These are phyloP conservation scores for Gyrodon lividus DNA, from an alignment of 768 basidiomycete species.

Conservation along the genomic window DNA sequence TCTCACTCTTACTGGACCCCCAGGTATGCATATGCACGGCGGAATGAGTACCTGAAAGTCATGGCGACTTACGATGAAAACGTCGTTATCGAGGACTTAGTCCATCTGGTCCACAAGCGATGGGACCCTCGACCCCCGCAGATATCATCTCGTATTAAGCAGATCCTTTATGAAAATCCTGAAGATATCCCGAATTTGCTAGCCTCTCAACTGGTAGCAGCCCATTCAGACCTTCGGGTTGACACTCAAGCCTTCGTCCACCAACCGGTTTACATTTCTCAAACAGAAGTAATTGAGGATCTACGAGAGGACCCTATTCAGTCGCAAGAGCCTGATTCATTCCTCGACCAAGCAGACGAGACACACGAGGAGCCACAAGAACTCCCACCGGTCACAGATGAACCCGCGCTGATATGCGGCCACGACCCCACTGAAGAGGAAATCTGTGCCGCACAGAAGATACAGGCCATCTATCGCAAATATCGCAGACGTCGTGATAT, in stretches of 20 bases:
- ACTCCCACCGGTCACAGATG: slow-evolving; percentile 5
- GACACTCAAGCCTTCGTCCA: slow-evolving; percentile 21
- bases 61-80: slow-evolving; percentile 14
- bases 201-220: slow-evolving; percentile 11
- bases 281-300: not conserved
- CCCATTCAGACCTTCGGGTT: slow-evolving; percentile 13
- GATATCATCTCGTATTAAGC: slow-evolving; percentile 22
- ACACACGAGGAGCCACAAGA: slow-evolving; percentile 14
- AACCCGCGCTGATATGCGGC: slow-evolving; percentile 15
- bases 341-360: slow-evolving; percentile 5
- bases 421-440: slow-evolving; percentile 28
- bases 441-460: slow-evolving; percentile 18
- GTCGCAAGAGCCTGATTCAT: not conserved
- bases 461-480: slow-evolving; percentile 20
- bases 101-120: slow-evolving; percentile 23
- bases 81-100: slow-evolving; percentile 20
- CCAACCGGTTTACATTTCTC: not conserved
- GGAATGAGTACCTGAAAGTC: slow-evolving; percentile 11
- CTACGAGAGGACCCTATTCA: slow-evolving; percentile 6
- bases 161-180: slow-evolving; percentile 29
- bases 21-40: not conserved
- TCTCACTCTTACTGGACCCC: not conserved
- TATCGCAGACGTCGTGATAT: slow-evolving; percentile 4
- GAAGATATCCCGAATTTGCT: slow-evolving; percentile 34
- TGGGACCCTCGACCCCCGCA: not conserved